These are phyloP conservation scores for Madurella fahalii DNA, from an alignment of 2,329 filamentous ascomycete species.

Conservation along the genomic window DNA sequence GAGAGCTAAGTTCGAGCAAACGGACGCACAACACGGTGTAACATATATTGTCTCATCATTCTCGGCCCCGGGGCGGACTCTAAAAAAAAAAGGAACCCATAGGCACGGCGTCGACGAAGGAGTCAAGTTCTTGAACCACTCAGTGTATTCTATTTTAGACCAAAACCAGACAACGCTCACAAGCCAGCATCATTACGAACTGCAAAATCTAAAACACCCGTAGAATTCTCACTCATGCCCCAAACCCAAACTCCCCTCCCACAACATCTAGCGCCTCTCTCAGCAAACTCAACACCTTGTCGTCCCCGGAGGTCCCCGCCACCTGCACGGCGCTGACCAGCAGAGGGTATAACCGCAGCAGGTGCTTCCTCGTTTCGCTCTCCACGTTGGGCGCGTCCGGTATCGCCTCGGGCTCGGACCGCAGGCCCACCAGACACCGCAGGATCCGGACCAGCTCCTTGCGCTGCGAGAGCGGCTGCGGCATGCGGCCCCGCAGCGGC, in stretches of 20 bases:
- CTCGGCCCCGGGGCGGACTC: background rate
- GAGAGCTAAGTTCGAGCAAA: background rate
- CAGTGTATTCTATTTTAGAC: constrained; percentile 11
- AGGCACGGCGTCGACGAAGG: constrained; percentile 14
- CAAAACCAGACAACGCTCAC: background rate
- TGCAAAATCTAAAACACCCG: background rate
- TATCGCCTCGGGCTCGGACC: constrained; percentile 67
- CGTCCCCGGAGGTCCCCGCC: constrained; percentile 56
- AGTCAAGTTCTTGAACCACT: constrained; percentile 6
- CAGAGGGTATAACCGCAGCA: constrained; percentile 77
- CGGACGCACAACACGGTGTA: background rate
- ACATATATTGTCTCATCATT: constrained; percentile 1
- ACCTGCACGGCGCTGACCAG: constrained; percentile 60
- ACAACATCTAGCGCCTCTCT: constrained; percentile 59
- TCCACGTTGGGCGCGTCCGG: constrained; percentile 51
- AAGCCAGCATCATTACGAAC: background rate
- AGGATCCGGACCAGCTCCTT: constrained; percentile 74
- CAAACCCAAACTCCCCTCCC: constrained; percentile 50
- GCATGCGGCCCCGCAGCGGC: constrained; percentile 82
- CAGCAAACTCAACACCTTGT: constrained; percentile 54
- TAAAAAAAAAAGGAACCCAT: constrained; percentile 3
- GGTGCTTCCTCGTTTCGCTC: constrained; percentile 64
- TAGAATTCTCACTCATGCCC: background rate
- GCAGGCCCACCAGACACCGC: constrained; percentile 59
- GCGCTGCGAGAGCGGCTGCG: constrained; percentile 76